A percentile compares a stretch with the other conserved stretches of the same genome.
These are phyloP conservation scores for Aphanomyces euteiches DNA, from an alignment of 352 stramenopile species.

Conservation along the genomic window DNA sequence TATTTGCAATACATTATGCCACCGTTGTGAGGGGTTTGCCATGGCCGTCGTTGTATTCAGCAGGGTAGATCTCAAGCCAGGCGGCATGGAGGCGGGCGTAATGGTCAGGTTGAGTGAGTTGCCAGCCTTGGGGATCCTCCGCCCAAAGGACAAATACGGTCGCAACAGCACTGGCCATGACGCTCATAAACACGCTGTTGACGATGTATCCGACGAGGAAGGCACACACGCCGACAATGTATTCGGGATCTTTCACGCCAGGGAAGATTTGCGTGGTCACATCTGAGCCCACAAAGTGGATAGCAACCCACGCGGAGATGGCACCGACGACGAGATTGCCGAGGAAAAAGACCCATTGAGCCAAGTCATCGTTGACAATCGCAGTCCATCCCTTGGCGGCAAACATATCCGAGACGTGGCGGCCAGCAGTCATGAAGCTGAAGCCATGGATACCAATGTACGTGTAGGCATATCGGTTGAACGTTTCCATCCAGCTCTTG, in stretches of 20 bases:
- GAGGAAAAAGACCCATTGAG: conserved; percentile 79
- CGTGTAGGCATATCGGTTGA: conserved; percentile 86
- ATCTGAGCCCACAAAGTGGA: conserved; percentile 39
- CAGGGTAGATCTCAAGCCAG: conserved; percentile 77
- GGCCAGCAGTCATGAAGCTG: conserved; percentile 73
- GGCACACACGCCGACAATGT: conserved; percentile 61
- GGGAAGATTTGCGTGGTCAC: conserved; percentile 46
- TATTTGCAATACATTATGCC: neutral
- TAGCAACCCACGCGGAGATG: conserved; percentile 56
- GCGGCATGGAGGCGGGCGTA: conserved; percentile 67
- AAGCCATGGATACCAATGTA: conserved; percentile 87
- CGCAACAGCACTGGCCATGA: conserved; percentile 69
- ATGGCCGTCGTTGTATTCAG: conserved; percentile 80
- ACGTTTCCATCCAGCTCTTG: conserved; percentile 82
- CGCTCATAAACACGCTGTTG: conserved; percentile 70
- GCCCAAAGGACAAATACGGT: conserved; percentile 83
- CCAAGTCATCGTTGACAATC: conserved; percentile 88
- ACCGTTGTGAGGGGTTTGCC: conserved; percentile 42
- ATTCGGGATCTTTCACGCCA: conserved; percentile 65
- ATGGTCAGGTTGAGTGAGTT: conserved; percentile 63
- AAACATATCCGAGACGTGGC: conserved; percentile 78
- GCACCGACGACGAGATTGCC: conserved; percentile 72
- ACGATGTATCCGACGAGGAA: conserved; percentile 72
- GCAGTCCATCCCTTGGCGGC: conserved; percentile 74
- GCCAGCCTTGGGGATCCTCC: conserved; percentile 72